Evolutionary conservation across 2,329 filamentous ascomycete species (phyloP).

Genomic region (Colletotrichum echinochloae): DNA sequence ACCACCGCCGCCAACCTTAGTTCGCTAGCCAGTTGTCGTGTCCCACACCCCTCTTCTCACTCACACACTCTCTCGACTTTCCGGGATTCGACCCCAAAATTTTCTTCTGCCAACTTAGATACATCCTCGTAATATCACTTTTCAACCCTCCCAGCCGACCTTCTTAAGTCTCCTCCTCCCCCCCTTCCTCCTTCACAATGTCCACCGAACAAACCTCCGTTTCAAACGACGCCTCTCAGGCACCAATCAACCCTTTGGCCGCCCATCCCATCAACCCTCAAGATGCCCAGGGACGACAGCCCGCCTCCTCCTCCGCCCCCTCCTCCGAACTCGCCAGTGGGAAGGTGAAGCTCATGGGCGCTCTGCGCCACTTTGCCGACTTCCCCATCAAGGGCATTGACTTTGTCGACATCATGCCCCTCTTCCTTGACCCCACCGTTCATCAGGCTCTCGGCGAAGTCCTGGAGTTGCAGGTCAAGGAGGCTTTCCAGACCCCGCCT

Average conservation of each 20-base stretch:
- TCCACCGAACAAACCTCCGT: slow-evolving; percentile 42
- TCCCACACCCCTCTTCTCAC: slow-evolving; percentile 36
- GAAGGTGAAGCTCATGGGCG: slow-evolving; percentile 77
- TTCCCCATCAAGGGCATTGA: slow-evolving; percentile 93
- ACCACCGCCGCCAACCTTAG: slow-evolving; percentile 15
- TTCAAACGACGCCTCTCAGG: slow-evolving; percentile 38
- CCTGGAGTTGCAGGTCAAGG: slow-evolving; percentile 83
- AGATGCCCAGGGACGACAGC: slow-evolving; percentile 73
- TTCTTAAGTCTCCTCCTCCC: slow-evolving; percentile 43
- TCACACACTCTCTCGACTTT: slow-evolving; percentile 19
- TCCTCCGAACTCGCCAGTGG: slow-evolving; percentile 74
- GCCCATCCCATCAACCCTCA: slow-evolving; percentile 50
- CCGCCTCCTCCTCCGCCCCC: slow-evolving; percentile 71
- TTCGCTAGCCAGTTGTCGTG: slow-evolving; percentile 25
- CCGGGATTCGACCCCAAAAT: slow-evolving; percentile 43
- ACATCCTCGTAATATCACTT: slow-evolving; percentile 37
- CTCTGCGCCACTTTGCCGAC: slow-evolving; percentile 88
- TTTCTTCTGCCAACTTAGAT: slow-evolving; percentile 41
- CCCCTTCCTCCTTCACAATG: slow-evolving; percentile 52
- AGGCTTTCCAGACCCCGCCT: slow-evolving; percentile 74
- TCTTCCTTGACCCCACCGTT: slow-evolving; percentile 82
- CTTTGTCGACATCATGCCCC: slow-evolving; percentile 97
- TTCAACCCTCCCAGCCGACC: slow-evolving; percentile 43
- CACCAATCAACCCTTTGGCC: slow-evolving; percentile 48
- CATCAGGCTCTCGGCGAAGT: slow-evolving; percentile 85